phyloP scores from a whole-genome alignment of 2,329 filamentous ascomycete species.

The Colletotrichum musicola region DNA sequence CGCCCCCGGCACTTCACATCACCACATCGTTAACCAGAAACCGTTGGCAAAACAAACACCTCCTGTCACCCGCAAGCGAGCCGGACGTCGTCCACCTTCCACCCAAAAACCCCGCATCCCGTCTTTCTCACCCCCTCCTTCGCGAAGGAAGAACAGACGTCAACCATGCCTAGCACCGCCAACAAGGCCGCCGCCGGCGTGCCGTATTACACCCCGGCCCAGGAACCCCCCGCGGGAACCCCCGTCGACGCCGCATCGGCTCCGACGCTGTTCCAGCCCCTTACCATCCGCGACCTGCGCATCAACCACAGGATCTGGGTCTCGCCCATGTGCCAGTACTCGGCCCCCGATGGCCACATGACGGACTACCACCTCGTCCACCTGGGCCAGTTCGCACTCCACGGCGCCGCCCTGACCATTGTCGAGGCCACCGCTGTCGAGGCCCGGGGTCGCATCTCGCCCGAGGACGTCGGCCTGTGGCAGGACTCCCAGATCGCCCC shows the following conservation, averaged over 20 bases:
- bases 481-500: constrained; percentile 83
- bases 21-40: constrained; percentile 31
- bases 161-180: constrained; percentile 44
- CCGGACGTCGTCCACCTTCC: neutral
- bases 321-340: constrained; percentile 73
- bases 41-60: constrained; percentile 10
- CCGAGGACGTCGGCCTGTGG: constrained; percentile 85
- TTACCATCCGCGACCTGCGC: constrained; percentile 65
- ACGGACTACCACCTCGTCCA: constrained; percentile 88
- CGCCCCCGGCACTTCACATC: neutral
- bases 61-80: neutral
- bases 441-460: constrained; percentile 84
- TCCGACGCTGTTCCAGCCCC: constrained; percentile 68
- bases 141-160: neutral
- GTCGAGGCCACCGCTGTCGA: constrained; percentile 84
- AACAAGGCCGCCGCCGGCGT: constrained; percentile 58
- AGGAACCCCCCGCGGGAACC: constrained; percentile 64
- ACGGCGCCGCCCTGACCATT: constrained; percentile 80
- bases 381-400: constrained; percentile 80
- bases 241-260: constrained; percentile 54
- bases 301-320: constrained; percentile 70
- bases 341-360: constrained; percentile 72
- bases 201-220: constrained; percentile 67
- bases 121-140: neutral
- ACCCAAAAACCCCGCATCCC: neutral